Conservation (phyloP, 805 yeast species). For the Metschnikowia peoriensis region DNA sequence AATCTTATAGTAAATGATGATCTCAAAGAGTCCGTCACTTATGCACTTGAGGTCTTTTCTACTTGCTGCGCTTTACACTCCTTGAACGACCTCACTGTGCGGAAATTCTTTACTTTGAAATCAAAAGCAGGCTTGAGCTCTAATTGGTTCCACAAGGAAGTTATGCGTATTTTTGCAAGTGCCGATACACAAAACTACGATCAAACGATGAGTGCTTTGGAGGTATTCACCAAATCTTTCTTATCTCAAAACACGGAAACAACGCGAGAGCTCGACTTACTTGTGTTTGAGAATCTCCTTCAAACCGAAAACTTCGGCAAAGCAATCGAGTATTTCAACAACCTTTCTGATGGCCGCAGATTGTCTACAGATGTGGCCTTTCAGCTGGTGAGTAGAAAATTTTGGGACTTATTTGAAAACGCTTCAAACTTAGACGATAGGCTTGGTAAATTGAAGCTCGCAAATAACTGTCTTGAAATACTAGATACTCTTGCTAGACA, state of each 20-base stretch:
- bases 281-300: slow-evolving; percentile 31
- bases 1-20: background rate
- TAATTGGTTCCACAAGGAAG: slow-evolving; percentile 25
- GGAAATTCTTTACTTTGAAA: slow-evolving; percentile 27
- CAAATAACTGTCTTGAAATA: slow-evolving; percentile 26
- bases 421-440: slow-evolving; percentile 35
- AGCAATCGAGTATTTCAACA: slow-evolving; percentile 18
- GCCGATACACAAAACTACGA: slow-evolving; percentile 23
- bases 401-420: slow-evolving; percentile 34
- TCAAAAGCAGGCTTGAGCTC: slow-evolving; percentile 10
- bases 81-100: slow-evolving; percentile 33
- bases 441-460: slow-evolving; percentile 27
- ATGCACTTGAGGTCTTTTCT: slow-evolving; percentile 13
- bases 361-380: slow-evolving; percentile 11
- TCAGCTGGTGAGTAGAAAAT: slow-evolving; percentile 21
- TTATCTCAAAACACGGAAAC: slow-evolving; percentile 11
- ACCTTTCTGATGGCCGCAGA: slow-evolving; percentile 14
- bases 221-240: slow-evolving; percentile 24
- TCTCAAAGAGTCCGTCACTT: slow-evolving; percentile 1
- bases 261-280: slow-evolving; percentile 16
- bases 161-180: slow-evolving; percentile 24
- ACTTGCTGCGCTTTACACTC: slow-evolving; percentile 36
- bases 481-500: slow-evolving; percentile 18
- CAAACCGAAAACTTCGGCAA: slow-evolving; percentile 27
- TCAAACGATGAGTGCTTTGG: slow-evolving; percentile 20